phyloP scores from a whole-genome alignment of 2,329 filamentous ascomycete species.

The Beauveria pseudobassiana region DNA sequence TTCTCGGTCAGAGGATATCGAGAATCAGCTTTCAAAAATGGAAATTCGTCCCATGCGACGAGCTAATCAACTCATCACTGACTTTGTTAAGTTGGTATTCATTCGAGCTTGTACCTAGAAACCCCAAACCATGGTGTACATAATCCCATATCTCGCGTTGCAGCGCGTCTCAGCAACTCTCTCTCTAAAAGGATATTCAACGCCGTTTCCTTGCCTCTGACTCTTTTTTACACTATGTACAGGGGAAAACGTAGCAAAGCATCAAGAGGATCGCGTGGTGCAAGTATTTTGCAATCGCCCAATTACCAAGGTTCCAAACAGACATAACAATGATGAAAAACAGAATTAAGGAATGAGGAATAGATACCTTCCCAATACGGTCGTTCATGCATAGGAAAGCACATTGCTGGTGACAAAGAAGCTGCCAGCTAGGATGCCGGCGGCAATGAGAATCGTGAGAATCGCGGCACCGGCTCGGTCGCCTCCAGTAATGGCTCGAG shows the following conservation, averaged over 20 bases:
- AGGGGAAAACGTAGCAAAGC: not conserved
- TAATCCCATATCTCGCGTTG: not conserved
- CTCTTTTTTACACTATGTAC: constrained; percentile 8
- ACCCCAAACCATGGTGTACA: not conserved
- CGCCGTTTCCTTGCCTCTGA: not conserved
- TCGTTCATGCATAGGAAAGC: constrained; percentile 1
- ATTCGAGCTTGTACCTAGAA: constrained; percentile 2
- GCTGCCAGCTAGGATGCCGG: constrained; percentile 42
- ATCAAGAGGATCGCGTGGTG: not conserved
- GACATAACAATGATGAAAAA: not conserved
- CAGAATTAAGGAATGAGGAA: not conserved
- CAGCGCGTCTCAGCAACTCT: not conserved
- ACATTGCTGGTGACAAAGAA: constrained; percentile 38
- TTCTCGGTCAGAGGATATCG: not conserved
- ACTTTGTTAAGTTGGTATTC: not conserved
- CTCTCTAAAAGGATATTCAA: not conserved
- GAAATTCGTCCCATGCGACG: too few relatives aligned
- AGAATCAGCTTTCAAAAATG: not conserved
- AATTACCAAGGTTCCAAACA: not conserved
- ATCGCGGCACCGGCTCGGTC: constrained; percentile 51
- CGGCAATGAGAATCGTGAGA: constrained; percentile 41
- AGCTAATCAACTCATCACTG: not conserved
- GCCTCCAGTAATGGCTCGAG: constrained; percentile 34
- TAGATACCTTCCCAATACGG: not conserved
- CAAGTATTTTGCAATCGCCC: not conserved